Percentiles rank a stretch among this genome's conserved stretches.
Conservation (phyloP, 2,329 filamentous ascomycete genomes). For the Ceratocystis variospora region DNA sequence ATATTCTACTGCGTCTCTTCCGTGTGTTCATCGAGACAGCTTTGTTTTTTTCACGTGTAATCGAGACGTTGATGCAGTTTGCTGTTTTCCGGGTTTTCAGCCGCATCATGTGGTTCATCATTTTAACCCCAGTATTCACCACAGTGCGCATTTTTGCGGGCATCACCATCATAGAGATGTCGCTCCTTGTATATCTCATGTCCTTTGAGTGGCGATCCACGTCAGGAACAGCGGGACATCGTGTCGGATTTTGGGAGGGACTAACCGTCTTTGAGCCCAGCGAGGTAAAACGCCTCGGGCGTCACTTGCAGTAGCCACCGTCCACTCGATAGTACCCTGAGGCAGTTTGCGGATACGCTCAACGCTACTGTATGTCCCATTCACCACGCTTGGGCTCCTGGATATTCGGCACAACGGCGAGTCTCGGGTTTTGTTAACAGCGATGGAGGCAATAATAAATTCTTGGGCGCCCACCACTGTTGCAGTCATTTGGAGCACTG, state of each 20-base stretch:
- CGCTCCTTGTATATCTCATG: slow-evolving; percentile 13
- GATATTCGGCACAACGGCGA: slow-evolving; percentile 54
- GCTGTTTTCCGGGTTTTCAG: slow-evolving; percentile 4
- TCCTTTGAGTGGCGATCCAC: slow-evolving; percentile 40
- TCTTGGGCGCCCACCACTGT: slow-evolving; percentile 28
- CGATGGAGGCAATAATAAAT: slow-evolving; percentile 45
- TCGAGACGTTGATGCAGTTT: slow-evolving; percentile 8
- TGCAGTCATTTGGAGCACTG: slow-evolving; percentile 47
- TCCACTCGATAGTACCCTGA: slow-evolving; percentile 49
- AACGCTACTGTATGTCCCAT: slow-evolving; percentile 50
- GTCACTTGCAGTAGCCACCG: slow-evolving; percentile 64
- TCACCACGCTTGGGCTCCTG: slow-evolving; percentile 36
- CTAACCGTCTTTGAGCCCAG: slow-evolving; percentile 49
- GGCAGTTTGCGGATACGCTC: slow-evolving; percentile 42
- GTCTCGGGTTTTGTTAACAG: slow-evolving; percentile 27
- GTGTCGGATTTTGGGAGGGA: slow-evolving; percentile 51
- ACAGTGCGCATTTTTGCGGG: slow-evolving; percentile 11
- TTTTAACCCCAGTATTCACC: slow-evolving; percentile 1
- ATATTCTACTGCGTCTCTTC: slow-evolving; percentile 9
- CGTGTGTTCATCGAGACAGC: slow-evolving; percentile 12
- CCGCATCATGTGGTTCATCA: background rate
- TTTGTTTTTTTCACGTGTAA: slow-evolving; percentile 10
- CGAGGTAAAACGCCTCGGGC: slow-evolving; percentile 53
- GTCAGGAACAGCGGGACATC: slow-evolving; percentile 56
- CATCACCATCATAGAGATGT: slow-evolving; percentile 14